A percentile compares a stretch with the other conserved stretches of the same genome.
phyloP scores from a whole-genome alignment of 495 filamentous ascomycete species.

The Filosporella fistucella region DNA sequence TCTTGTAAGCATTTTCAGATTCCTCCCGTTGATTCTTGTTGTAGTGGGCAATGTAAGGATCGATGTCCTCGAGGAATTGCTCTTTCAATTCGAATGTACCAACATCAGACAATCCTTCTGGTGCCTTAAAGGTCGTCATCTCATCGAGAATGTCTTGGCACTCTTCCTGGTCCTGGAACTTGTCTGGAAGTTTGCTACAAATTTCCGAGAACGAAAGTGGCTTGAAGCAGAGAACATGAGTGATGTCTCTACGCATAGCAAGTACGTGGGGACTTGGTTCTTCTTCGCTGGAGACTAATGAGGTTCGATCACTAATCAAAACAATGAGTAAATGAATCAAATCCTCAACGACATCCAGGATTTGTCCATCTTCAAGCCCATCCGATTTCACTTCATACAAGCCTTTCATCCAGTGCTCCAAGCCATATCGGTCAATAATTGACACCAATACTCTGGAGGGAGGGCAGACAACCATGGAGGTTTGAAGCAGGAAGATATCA shows the following conservation, averaged over 20 bases:
- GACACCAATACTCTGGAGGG: constrained; percentile 82
- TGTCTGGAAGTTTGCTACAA: constrained; percentile 73
- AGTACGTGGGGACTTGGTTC: constrained; percentile 59
- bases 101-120: constrained; percentile 86
- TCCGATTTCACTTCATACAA: constrained; percentile 60
- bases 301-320: constrained; percentile 80
- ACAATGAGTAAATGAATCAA: constrained; percentile 92
- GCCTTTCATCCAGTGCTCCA: constrained; percentile 85
- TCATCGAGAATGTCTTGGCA: constrained; percentile 79
- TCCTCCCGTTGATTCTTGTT: constrained; percentile 97
- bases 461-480: constrained; percentile 80
- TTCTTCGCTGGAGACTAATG: constrained; percentile 67
- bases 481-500: constrained; percentile 92
- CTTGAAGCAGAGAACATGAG: constrained; percentile 92
- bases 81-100: constrained; percentile 91
- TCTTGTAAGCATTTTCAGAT: constrained; percentile 80
- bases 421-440: constrained; percentile 85
- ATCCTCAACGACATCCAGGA: constrained; percentile 90
- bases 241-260: constrained; percentile 81
- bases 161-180: constrained; percentile 74
- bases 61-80: constrained; percentile 76
- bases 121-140: constrained; percentile 82
- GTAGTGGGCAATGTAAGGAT: constrained; percentile 93
- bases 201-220: constrained; percentile 92
- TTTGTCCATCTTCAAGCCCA: constrained; percentile 77